Evolutionary conservation across 768 basidiomycete species (phyloP).

Genomic region (Termitomyces heimii): DNA sequence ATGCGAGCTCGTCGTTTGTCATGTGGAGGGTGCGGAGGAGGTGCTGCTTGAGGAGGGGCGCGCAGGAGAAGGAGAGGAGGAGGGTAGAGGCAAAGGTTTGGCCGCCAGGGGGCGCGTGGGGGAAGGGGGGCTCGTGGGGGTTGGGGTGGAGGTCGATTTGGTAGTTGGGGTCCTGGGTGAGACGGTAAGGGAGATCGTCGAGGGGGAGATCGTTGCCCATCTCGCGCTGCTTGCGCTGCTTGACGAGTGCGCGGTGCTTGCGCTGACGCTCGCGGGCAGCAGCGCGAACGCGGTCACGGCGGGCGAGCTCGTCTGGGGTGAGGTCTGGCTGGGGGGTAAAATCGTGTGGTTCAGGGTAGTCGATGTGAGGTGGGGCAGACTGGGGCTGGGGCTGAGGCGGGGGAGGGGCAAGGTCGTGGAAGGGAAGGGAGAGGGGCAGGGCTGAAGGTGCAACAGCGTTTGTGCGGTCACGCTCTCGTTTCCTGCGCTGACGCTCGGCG

Average conservation of each 20-base stretch:
- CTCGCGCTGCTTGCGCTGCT: constrained; percentile 76
- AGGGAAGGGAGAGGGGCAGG: constrained; percentile 11
- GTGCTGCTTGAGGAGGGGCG: constrained; percentile 69
- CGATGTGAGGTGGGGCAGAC: constrained; percentile 16
- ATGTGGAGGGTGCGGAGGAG: constrained; percentile 66
- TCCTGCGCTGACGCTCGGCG: constrained; percentile 77
- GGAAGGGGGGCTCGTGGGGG: constrained; percentile 56
- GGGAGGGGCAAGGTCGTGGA: constrained; percentile 16
- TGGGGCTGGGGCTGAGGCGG: neutral
- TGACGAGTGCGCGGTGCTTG: constrained; percentile 75
- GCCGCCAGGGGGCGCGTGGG: constrained; percentile 54
- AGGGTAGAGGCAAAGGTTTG: constrained; percentile 79
- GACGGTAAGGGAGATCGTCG: constrained; percentile 63
- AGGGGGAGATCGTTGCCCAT: constrained; percentile 72
- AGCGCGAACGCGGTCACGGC: constrained; percentile 66
- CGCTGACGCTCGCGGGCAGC: constrained; percentile 78
- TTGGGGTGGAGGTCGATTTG: constrained; percentile 39
- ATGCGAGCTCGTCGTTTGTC: constrained; percentile 74
- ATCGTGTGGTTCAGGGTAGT: constrained; percentile 7
- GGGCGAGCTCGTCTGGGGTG: constrained; percentile 58
- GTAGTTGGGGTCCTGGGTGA: constrained; percentile 42
- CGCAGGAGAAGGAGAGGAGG: constrained; percentile 70
- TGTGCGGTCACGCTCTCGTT: constrained; percentile 64
- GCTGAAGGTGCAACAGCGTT: constrained; percentile 21
- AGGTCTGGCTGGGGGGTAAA: constrained; percentile 24